A percentile compares a stretch with the other conserved stretches of the same genome.
Evolutionary conservation across 208 protist species (phyloP).

Genomic region (Wallacemonas sp.): DNA sequence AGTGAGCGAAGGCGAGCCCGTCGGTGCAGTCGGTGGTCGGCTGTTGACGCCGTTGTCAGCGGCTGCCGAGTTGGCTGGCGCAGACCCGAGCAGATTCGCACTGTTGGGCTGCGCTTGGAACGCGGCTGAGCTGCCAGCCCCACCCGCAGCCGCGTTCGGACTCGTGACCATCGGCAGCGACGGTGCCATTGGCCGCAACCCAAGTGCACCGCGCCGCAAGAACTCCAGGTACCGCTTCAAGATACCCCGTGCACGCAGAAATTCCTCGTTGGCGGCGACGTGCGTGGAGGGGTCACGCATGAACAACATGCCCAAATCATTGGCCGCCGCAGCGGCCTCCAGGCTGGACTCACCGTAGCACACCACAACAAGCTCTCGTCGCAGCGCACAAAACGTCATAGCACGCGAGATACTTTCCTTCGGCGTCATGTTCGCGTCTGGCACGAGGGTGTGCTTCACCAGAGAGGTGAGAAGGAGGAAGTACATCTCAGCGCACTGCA

Average conservation of each 20-base stretch:
- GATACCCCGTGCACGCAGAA: constrained; percentile 27
- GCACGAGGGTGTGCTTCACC: constrained; percentile 41
- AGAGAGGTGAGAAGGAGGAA: constrained; percentile 34
- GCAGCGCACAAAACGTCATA: constrained; percentile 38
- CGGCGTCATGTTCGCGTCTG: constrained; percentile 31
- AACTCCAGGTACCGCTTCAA: constrained; percentile 16
- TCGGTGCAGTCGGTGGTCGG: too few species aligned
- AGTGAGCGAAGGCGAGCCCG: too few species aligned
- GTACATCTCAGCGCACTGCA: constrained; percentile 50
- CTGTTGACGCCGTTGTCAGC: too few species aligned
- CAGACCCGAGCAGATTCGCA: too few species aligned
- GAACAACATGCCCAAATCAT: constrained; percentile 33
- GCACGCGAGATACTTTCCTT: constrained; percentile 38
- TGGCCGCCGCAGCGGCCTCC: constrained; percentile 43
- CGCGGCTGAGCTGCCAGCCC: too few species aligned
- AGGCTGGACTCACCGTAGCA: constrained; percentile 37
- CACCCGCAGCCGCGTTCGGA: too few species aligned
- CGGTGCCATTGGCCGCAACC: too few species aligned
- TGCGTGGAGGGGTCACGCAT: constrained; percentile 30
- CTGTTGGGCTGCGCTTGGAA: too few species aligned
- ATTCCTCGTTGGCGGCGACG: constrained; percentile 38
- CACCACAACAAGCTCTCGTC: constrained; percentile 36
- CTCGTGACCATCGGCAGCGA: too few species aligned
- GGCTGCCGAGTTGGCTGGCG: too few species aligned
- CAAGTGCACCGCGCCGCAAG: background rate